Conservation (phyloP, 2,329 filamentous ascomycete genomes). For the Colletotrichum truncatum region DNA sequence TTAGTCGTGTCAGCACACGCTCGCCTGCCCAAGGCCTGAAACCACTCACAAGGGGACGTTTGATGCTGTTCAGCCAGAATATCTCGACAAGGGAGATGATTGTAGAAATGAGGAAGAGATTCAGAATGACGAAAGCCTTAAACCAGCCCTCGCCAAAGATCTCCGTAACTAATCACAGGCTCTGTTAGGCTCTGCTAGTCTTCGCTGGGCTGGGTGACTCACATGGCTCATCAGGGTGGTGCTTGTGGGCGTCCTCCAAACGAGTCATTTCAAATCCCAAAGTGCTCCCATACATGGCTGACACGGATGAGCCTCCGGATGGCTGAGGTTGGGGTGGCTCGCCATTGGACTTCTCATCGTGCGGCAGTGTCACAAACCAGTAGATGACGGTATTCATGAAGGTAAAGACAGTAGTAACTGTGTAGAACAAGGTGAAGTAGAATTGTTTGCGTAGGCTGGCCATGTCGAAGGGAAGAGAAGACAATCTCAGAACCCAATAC, state of each 20-base stretch:
- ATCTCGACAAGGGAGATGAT: slow-evolving; percentile 56
- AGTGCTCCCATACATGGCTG: neutral
- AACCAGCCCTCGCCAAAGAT: slow-evolving; percentile 59
- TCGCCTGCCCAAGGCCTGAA: neutral
- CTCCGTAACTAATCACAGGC: slow-evolving; percentile 50
- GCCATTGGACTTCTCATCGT: slow-evolving; percentile 33
- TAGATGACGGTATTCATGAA: slow-evolving; percentile 62
- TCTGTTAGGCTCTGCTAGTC: neutral
- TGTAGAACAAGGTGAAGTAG: slow-evolving; percentile 61
- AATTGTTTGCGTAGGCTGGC: slow-evolving; percentile 51
- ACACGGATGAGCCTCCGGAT: slow-evolving; percentile 7
- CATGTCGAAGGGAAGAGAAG: slow-evolving; percentile 57
- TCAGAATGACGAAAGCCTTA: slow-evolving; percentile 55
- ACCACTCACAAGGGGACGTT: slow-evolving; percentile 54
- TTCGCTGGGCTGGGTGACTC: neutral
- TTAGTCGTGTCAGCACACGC: slow-evolving; percentile 27
- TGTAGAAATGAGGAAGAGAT: slow-evolving; percentile 54
- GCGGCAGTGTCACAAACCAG: slow-evolving; percentile 52
- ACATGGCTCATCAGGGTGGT: slow-evolving; percentile 25
- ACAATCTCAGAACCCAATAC: slow-evolving; percentile 45
- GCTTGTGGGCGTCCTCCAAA: slow-evolving; percentile 8
- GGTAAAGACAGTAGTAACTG: slow-evolving; percentile 52
- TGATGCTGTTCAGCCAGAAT: slow-evolving; percentile 62
- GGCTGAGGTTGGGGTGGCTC: slow-evolving; percentile 24
- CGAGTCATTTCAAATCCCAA: slow-evolving; percentile 35